These are phyloP conservation scores for Chlorophyllum brunneum DNA, from an alignment of 768 basidiomycete species.

Conservation along the genomic window DNA sequence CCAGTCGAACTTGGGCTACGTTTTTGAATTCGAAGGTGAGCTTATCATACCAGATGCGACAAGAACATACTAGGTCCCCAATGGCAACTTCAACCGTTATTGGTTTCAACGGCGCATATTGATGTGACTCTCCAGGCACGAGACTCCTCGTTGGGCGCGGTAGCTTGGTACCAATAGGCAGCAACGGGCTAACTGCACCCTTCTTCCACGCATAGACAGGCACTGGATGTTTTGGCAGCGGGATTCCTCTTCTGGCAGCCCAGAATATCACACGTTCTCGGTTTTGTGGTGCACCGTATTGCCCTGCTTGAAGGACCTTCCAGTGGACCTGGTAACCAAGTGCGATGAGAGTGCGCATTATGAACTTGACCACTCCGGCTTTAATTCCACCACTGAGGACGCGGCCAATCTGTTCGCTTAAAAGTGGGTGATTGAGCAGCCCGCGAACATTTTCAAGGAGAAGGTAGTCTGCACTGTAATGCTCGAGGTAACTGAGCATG, in stretches of 20 bases:
- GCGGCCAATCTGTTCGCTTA: constrained; percentile 24
- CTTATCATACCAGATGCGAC: background rate
- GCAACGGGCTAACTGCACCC: constrained; percentile 27
- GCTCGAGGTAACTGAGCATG: constrained; percentile 69
- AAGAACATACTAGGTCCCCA: constrained; percentile 57
- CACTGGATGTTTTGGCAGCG: constrained; percentile 59
- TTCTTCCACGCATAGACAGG: constrained; percentile 53
- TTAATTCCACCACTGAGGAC: constrained; percentile 35
- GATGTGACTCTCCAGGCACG: constrained; percentile 33
- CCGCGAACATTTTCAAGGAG: constrained; percentile 74
- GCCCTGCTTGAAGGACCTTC: constrained; percentile 63
- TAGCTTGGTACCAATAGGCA: constrained; percentile 43
- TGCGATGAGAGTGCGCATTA: constrained; percentile 52
- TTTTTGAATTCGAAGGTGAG: background rate
- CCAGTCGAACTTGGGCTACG: background rate
- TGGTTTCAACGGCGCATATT: constrained; percentile 56
- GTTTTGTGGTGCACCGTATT: constrained; percentile 71
- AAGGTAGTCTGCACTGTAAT: constrained; percentile 58
- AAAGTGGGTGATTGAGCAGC: constrained; percentile 46
- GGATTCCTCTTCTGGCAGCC: constrained; percentile 54
- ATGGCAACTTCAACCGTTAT: constrained; percentile 66
- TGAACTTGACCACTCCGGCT: constrained; percentile 63
- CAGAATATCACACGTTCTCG: constrained; percentile 66
- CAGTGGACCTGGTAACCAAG: constrained; percentile 74
- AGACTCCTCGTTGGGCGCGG: constrained; percentile 41